phyloP scores from a whole-genome alignment of 768 basidiomycete species.

The Clitopilus hobsonii region DNA sequence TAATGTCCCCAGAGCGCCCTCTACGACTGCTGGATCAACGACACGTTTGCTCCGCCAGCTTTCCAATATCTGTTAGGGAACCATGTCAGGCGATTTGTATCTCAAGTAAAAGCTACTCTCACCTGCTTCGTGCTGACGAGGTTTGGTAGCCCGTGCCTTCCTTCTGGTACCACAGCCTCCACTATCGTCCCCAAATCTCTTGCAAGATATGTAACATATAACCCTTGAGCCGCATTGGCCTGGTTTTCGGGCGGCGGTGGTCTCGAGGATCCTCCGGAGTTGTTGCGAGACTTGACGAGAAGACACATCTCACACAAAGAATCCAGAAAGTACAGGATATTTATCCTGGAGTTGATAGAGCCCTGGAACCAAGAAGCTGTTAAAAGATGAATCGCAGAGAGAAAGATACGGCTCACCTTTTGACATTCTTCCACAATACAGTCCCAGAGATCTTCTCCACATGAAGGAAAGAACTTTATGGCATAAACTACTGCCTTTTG shows the following conservation, averaged over 20 bases:
- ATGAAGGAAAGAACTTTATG: constrained; percentile 76
- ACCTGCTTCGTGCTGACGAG: constrained; percentile 86
- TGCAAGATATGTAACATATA: constrained; percentile 74
- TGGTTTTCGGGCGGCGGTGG: constrained; percentile 16
- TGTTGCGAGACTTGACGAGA: constrained; percentile 56
- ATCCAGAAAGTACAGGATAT: constrained; percentile 89
- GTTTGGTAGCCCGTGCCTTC: constrained; percentile 85
- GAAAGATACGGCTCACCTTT: constrained; percentile 47
- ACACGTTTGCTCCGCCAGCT: constrained; percentile 86
- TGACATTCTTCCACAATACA: constrained; percentile 88
- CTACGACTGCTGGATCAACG: constrained; percentile 73
- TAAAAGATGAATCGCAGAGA: not conserved
- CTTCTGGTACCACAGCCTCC: constrained; percentile 82
- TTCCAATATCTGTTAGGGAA: constrained; percentile 68
- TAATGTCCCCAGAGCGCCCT: constrained; percentile 59
- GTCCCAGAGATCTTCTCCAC: constrained; percentile 93
- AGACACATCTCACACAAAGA: constrained; percentile 79
- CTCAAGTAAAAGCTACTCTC: constrained; percentile 11
- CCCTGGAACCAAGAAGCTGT: constrained; percentile 40
- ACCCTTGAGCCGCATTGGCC: constrained; percentile 30
- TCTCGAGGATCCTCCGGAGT: constrained; percentile 21
- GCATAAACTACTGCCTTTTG: constrained; percentile 85
- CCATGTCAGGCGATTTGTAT: not conserved
- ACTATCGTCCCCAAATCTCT: constrained; percentile 79
- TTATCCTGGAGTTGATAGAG: constrained; percentile 87